Conservation (phyloP, 768 basidiomycete genomes). For the Collybia nuda region DNA sequence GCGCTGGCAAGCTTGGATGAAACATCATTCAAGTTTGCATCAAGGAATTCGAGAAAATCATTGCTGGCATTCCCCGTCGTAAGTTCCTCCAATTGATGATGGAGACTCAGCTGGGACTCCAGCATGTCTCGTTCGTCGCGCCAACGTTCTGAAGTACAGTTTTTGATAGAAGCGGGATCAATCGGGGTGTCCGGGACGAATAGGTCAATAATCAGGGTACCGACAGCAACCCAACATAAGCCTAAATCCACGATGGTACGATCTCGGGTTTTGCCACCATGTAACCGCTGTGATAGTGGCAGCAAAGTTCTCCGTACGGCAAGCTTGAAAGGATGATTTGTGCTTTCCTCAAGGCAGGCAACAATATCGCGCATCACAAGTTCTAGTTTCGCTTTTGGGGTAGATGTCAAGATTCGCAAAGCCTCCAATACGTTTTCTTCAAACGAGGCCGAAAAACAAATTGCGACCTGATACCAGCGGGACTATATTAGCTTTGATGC, state of each 20-base stretch:
- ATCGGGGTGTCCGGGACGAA: constrained; percentile 83
- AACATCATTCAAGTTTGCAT: constrained; percentile 27
- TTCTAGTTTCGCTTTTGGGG: constrained; percentile 12
- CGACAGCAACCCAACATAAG: constrained; percentile 58
- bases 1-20: constrained; percentile 22
- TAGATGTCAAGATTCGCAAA: constrained; percentile 13
- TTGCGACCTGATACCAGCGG: constrained; percentile 32
- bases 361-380: constrained; percentile 24
- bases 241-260: constrained; percentile 22
- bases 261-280: background rate
- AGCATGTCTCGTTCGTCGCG: constrained; percentile 39
- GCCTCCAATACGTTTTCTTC: constrained; percentile 21
- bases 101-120: constrained; percentile 49
- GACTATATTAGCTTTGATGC: background rate
- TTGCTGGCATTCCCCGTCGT: constrained; percentile 58
- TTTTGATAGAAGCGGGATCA: constrained; percentile 77
- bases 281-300: constrained; percentile 20
- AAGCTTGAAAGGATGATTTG: constrained; percentile 30
- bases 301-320: constrained; percentile 30
- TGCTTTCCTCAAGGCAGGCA: constrained; percentile 29
- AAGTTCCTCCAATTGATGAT: constrained; percentile 52
- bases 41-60: constrained; percentile 45
- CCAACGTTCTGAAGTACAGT: constrained; percentile 43
- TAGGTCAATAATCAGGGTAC: constrained; percentile 61
- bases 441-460: constrained; percentile 43